Conservation (phyloP, 225 moss, liverwort and hornwort species). For the Rhytidiadelphus loreus region DNA sequence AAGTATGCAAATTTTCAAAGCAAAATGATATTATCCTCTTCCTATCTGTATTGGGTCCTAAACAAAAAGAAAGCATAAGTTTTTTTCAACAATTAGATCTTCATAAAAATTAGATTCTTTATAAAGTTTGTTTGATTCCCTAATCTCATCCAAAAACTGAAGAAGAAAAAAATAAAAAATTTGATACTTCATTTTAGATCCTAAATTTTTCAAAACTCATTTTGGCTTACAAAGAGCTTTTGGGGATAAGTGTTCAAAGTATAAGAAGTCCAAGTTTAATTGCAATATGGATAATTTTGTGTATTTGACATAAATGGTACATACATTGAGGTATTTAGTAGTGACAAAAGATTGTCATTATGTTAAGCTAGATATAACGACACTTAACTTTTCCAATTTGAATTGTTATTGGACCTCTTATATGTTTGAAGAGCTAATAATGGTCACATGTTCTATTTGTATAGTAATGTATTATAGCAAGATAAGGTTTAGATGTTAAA, state of each 20-base stretch:
- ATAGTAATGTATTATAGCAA: neutral
- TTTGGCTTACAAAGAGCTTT: neutral
- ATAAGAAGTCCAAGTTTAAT: neutral
- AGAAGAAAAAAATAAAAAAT: neutral
- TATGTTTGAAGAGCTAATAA: neutral
- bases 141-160: fast-evolving
- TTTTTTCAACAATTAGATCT: neutral
- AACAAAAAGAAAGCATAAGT: neutral
- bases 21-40: neutral
- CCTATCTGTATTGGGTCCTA: fast-evolving
- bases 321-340: neutral
- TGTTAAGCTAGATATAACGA: fast-evolving
- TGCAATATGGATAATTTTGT: fast-evolving
- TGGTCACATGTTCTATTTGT: neutral
- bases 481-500: neutral
- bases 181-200: neutral
- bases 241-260: neutral
- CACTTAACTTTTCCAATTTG: neutral
- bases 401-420: neutral
- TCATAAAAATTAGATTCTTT: neutral
- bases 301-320: neutral
- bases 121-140: neutral
- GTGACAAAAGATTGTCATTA: neutral
- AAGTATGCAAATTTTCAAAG: neutral
- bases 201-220: neutral